Conservation (phyloP, 1,284 basidiomycete genomes). For the Lignosus rhinocerotis region DNA sequence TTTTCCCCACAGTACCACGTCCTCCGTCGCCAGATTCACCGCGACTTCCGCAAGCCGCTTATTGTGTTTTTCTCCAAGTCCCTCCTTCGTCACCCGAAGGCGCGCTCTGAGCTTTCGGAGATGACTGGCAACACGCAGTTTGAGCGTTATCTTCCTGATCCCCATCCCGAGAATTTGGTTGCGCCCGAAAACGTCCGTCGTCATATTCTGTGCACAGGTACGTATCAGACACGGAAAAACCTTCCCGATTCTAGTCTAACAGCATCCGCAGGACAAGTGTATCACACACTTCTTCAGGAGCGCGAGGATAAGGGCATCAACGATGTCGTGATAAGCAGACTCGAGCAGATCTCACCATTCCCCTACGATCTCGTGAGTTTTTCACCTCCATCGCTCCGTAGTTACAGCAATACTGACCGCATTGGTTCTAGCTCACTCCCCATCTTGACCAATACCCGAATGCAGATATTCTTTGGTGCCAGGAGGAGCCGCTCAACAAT, state of each 20-base stretch:
- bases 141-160: conserved; percentile 91
- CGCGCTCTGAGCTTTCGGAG: conserved; percentile 85
- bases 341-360: conserved; percentile 96
- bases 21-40: conserved; percentile 91
- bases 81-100: conserved; percentile 90
- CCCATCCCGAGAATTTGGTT: conserved; percentile 71
- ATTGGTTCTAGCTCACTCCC: conserved; percentile 62
- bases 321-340: conserved; percentile 90
- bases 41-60: conserved; percentile 95
- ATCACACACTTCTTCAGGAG: conserved; percentile 86
- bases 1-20: conserved; percentile 76
- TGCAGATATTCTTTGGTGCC: conserved; percentile 89
- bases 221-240: not conserved
- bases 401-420: conserved; percentile 8
- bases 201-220: conserved; percentile 87
- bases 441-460: conserved; percentile 97
- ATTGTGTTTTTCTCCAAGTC: conserved; percentile 97
- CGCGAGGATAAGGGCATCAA: conserved; percentile 89
- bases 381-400: not conserved
- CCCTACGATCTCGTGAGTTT: conserved; percentile 83
- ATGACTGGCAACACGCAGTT: conserved; percentile 90
- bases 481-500: conserved; percentile 93
- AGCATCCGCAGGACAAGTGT: conserved; percentile 78
- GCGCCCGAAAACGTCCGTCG: conserved; percentile 86
- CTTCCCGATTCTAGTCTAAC: not conserved